Percentiles rank a stretch among this genome's conserved stretches.
These are phyloP conservation scores for Agaricus subrufescens DNA, from an alignment of 768 basidiomycete species.

Conservation along the genomic window DNA sequence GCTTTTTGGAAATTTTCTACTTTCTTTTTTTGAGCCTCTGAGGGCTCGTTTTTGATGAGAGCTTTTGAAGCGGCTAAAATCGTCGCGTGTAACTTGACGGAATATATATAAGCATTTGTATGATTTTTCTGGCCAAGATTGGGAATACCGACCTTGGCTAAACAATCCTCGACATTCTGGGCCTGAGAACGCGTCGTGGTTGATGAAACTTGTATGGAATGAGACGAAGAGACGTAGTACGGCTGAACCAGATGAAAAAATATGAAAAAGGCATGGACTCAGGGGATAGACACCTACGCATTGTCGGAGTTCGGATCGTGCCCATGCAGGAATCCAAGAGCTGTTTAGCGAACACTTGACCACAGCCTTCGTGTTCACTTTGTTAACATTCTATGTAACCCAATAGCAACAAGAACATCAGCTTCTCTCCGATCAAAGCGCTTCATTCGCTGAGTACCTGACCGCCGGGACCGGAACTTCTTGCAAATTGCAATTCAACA, in stretches of 20 bases:
- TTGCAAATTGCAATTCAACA: conserved; percentile 64
- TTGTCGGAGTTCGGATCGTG: conserved; percentile 44
- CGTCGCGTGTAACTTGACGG: conserved; percentile 46
- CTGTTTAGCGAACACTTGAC: conserved; percentile 54
- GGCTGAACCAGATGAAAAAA: conserved; percentile 35
- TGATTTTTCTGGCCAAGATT: not conserved
- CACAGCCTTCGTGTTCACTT: conserved; percentile 81
- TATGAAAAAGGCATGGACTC: not conserved
- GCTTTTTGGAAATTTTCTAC: conserved; percentile 40
- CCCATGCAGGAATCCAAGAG: conserved; percentile 71
- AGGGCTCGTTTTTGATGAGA: conserved; percentile 47
- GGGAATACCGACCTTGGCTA: conserved; percentile 47
- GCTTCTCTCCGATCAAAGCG: not conserved
- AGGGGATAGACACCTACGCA: conserved; percentile 24
- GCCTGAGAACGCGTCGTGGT: conserved; percentile 71
- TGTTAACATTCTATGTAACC: conserved; percentile 69
- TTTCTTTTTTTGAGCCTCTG: conserved; percentile 50
- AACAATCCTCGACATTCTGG: conserved; percentile 69
- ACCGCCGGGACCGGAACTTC: conserved; percentile 83
- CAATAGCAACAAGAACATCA: not conserved
- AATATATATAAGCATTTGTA: not conserved
- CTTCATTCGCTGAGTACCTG: conserved; percentile 43
- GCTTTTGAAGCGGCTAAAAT: conserved; percentile 43
- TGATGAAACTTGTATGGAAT: conserved; percentile 67
- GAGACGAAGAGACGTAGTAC: conserved; percentile 61